Evolutionary conservation across 768 basidiomycete genomes (phyloP), one percentile per base, ranked within the genome.

Genomic region (Pisolithus sp.): DNA sequence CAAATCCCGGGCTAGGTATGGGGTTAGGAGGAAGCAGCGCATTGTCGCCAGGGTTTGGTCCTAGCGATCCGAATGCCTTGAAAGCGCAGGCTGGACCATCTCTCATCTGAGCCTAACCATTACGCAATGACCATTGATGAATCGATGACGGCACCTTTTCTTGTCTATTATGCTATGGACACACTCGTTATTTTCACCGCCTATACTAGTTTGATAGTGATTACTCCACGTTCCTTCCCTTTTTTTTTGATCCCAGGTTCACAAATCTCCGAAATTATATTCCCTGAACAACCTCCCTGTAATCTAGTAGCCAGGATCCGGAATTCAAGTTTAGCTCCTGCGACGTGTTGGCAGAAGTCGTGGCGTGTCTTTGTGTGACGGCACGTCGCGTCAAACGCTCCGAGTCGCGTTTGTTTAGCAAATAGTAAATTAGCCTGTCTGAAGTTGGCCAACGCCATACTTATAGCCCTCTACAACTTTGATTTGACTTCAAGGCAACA

Each of bases 81-180:
- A 60, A 53, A 50, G 72, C 73, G 57, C 75, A 75, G 48, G 69
- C 68, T 20, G 69, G 70, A 9, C 66, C 73, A 8, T 79, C 79
- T 21, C 65, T 83, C 50, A 81, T 82, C 54, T 83, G 68, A 65
- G 28, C 43, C 17, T 24, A n/a, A 17, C 17, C 28, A 45, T 55
- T 31, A 39, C 40, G 41, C 30, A 9, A 45, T 26, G 44, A 45
- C 44, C 53, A 30, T 42, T 56, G 49, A 26, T 52, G 49, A 56
- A 53, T 10, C 30, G 4, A 26, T 26, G 5, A 26, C 26, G 26
- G 46, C 36, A 52, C 59, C 37, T 26, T 57, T 57, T 45, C 43
- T 38, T 55, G 51, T 57, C 59, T 58, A 51, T 46, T 53, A 52
- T 15, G 7, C 34, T 20, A 42, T 24, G 30, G 5, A 49, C 18